A percentile compares a stretch with the other conserved stretches of the same genome.
Evolutionary conservation across 441 rosid genomes (phyloP).

Genomic region (Cnidoscolus chayamansa): DNA sequence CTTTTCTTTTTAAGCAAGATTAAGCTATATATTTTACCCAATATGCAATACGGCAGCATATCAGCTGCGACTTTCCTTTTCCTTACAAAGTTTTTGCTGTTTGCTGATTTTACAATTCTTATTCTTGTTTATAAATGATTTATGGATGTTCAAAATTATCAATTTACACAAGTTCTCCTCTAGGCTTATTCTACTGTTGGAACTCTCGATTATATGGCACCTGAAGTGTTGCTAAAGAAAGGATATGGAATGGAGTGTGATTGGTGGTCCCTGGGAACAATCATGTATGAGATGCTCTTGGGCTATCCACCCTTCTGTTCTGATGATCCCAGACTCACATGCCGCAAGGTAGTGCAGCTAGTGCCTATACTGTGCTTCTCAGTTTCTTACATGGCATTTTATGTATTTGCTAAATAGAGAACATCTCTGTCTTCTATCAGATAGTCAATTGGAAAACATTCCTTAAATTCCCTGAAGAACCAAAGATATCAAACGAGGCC

Average conservation of each 20-base stretch:
- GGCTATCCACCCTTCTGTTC: slow-evolving; percentile 96
- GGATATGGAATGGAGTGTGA: slow-evolving; percentile 96
- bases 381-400: slow-evolving; percentile 14
- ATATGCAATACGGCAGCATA: slow-evolving; percentile 4
- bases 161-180: slow-evolving; percentile 19
- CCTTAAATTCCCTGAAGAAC: slow-evolving; percentile 92
- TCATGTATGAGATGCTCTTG: slow-evolving; percentile 87
- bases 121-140: slow-evolving; percentile 15
- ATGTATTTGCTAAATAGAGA: slow-evolving; percentile 24
- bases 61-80: slow-evolving; percentile 1
- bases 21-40: not conserved
- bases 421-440: slow-evolving; percentile 37
- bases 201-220: slow-evolving; percentile 97
- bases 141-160: not conserved
- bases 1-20: not conserved
- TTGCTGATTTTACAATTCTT: not conserved
- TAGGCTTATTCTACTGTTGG: slow-evolving; percentile 98
- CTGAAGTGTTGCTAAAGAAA: slow-evolving; percentile 84
- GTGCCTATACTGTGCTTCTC: slow-evolving; percentile 22
- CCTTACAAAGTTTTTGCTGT: not conserved
- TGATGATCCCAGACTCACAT: slow-evolving; percentile 86
- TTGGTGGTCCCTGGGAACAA: slow-evolving; percentile 98
- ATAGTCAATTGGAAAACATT: slow-evolving; percentile 88
- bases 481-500: slow-evolving; percentile 78
- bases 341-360: slow-evolving; percentile 86